Evolutionary conservation across 345 rosid genomes (phyloP).

Genomic region (Eucalyptus rudis): DNA sequence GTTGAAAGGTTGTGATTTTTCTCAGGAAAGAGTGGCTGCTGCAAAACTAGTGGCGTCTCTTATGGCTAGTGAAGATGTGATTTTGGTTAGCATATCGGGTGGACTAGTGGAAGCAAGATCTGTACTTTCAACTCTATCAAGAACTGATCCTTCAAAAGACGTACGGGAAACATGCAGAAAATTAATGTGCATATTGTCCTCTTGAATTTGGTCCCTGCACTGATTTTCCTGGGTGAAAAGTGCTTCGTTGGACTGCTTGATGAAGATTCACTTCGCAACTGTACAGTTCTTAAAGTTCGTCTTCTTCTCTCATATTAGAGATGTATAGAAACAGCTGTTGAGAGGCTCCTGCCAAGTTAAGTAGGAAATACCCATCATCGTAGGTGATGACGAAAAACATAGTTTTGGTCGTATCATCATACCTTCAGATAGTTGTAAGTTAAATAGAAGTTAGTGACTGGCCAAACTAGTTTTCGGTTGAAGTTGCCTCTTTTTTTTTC

Average conservation of each 20-base stretch:
- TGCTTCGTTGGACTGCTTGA: background rate
- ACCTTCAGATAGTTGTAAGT: background rate
- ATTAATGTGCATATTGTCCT: conserved; percentile 38
- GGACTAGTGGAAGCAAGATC: conserved; percentile 66
- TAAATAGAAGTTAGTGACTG: background rate
- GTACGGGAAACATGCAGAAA: conserved; percentile 42
- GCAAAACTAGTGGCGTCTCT: conserved; percentile 81
- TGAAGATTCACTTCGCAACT: background rate
- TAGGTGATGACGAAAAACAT: background rate
- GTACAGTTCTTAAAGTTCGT: background rate
- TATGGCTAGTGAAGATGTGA: conserved; percentile 70
- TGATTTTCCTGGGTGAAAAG: background rate
- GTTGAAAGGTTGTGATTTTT: background rate
- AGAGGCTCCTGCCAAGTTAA: background rate
- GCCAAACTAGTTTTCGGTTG: background rate
- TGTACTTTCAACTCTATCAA: conserved; percentile 30
- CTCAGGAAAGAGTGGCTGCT: conserved; percentile 74
- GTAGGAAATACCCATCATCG: background rate
- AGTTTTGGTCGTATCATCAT: background rate
- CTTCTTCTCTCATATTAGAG: background rate
- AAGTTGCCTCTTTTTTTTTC: background rate
- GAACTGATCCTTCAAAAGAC: conserved; percentile 44
- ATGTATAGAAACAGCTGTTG: background rate
- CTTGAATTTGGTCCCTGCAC: background rate
- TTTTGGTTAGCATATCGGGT: conserved; percentile 51